Evolutionary conservation across 225 moss, liverwort and hornwort genomes (phyloP), one percentile per base, ranked within the genome.

Genomic region (Antitrichia curtipendula): DNA sequence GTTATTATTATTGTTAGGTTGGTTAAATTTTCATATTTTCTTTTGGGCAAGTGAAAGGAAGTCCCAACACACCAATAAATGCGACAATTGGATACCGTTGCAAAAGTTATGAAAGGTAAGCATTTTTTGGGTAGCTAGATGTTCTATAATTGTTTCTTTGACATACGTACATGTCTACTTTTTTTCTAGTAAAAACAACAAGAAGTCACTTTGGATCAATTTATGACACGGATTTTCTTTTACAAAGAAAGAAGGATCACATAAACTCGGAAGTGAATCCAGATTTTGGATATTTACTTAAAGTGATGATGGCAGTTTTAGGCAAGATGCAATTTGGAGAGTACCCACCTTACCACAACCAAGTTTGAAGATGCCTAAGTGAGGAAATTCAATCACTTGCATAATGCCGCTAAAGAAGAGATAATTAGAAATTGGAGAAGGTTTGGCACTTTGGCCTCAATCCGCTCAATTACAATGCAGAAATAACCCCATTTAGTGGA

Each of bases 381-480:
- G 11, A 18, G 1, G 11, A 73, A 45, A 29, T 29, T 65, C 20
- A 6, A 73, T 72, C 17, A 43, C 25, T 71, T 71, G 9, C 43
- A 15, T 43, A 24, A 27, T 71, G 71, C 28, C 28, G 16, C 9
- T 24, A 0, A 13, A 41, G 8, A 41, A 41, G 8, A 34, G 25
- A 70, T 27, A 15, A 70, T 70, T 15, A 41, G 15, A 70, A 41
- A 9, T 27, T 27, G 4, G 9, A 0, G 6, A 28, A 31, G 31
- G n/a, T n/a, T n/a, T n/a, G n/a, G n/a, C n/a, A 6, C 28, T 31
- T n/a, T 0, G 0, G 1, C 19, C 7, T 74, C 31, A 49, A 19
- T 74, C 4, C 4, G 4, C 19, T 75, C 13, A 20, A 75, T 4
- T 45, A 45, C n/a, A n/a, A n/a, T n/a, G n/a, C n/a, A n/a, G 2